Base-by-base conservation (phyloP, 2,329 filamentous ascomycete species). In the Hypomyces rosellus region DNA sequence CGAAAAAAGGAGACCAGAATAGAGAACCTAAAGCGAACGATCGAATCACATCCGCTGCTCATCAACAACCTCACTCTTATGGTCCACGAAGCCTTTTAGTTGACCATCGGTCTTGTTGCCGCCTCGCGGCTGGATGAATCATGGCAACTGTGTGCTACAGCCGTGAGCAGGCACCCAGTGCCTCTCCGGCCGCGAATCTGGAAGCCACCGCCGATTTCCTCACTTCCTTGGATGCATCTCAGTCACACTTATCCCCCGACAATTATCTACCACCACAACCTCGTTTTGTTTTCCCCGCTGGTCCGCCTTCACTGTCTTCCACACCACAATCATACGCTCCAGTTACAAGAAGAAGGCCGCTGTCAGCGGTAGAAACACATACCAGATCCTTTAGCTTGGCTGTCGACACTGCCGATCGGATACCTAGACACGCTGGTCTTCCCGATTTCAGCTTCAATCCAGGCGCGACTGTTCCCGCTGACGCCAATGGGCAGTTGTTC, bases 261-360 rank as follows among this genome's bases (percentile, higher is more conserved):
- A 53, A 59, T 30, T 41, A 57, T 9, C 76, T 78, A 47, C 73
- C 72, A 46, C 81, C 82, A 43, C 86, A 86, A 48, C 82, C 84
- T 30, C 76, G 76, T 5, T 86, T 86, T 59, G 74, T 82, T 51
- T 86, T 86, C 58, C 84, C 83, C 1, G 66, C 72, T 18, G 66
- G 70, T 42, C 67, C 74, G 7, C 64, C 75, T 1, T 70, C 59
- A 3, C 54, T 77, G 6, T 69, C 71, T 16, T 74, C 75, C 2
- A 71, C 74, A 3, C 71, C 76, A 2, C 69, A 73, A 3, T 71
- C 74, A 0, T 71, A 71, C 41, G 74, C 78, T 8, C 69, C 78
- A 54, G 66, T 74, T 1, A 71, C 51, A 13, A 43, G 72, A 37
- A 73, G 75, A 59, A 73, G 79, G 34, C 77, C 77, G 48, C 70